These are phyloP conservation scores for Metschnikowia proteae DNA, from an alignment of 805 yeast genomes.

Conservation along the genomic window DNA sequence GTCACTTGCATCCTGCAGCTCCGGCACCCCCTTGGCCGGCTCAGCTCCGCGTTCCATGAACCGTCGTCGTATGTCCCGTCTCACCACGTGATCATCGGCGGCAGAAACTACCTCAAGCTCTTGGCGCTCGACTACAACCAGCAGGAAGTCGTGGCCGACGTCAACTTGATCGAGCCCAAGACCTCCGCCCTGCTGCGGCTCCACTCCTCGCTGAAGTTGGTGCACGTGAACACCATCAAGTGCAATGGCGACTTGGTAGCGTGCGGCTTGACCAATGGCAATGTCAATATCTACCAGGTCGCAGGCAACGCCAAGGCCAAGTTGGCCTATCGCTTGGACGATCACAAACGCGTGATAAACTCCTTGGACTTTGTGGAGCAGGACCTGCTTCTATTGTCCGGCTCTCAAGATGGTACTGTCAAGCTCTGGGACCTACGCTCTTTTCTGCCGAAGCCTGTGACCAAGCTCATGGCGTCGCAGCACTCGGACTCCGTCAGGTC, in stretches of 20 bases:
- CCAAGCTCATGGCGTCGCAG: conserved; percentile 47
- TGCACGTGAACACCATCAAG: conserved; percentile 39
- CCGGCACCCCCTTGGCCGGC: conserved; percentile 21
- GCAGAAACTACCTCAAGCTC: conserved; percentile 37
- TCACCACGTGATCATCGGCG: conserved; percentile 40
- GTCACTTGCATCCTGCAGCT: conserved; percentile 24
- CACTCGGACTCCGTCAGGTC: conserved; percentile 68
- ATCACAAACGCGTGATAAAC: conserved; percentile 41
- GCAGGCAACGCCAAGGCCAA: conserved; percentile 31
- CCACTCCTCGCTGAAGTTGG: conserved; percentile 21
- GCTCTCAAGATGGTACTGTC: conserved; percentile 78
- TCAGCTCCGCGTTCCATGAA: conserved; percentile 8
- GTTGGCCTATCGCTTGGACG: conserved; percentile 28
- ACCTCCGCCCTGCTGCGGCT: conserved; percentile 13
- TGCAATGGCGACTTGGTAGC: conserved; percentile 32
- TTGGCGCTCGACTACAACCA: conserved; percentile 32
- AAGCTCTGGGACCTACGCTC: conserved; percentile 70
- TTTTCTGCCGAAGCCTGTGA: conserved; percentile 42
- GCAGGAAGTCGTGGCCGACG: conserved; percentile 30
- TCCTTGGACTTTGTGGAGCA: conserved; percentile 35
- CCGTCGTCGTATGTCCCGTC: conserved; percentile 15
- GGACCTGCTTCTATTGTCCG: conserved; percentile 37
- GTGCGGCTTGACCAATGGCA: conserved; percentile 39
- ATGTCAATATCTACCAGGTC: conserved; percentile 30
- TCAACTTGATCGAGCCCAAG: conserved; percentile 29